Base-by-base conservation (phyloP, 305 asterid species). In the Andrographis paniculata region DNA sequence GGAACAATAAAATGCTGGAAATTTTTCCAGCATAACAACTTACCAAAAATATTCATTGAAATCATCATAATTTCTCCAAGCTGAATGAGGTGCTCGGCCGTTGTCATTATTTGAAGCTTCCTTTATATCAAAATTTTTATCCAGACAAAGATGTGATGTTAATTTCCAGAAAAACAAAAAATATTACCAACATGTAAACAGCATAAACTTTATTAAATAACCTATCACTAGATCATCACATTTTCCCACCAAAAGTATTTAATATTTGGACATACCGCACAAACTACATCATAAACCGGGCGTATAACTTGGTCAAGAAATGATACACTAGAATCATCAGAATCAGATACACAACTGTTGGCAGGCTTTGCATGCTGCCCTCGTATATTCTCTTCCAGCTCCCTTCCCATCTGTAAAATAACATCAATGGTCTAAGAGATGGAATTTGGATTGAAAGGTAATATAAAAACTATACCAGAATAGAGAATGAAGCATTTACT, bases 1-100 rank as follows among this genome's bases (percentile, higher is more conserved):
- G 17, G 14, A 46, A 16, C 6, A 35, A n/a, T 27, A n/a, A 24
- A 53, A 9, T n/a, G n/a, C n/a, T n/a, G n/a, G n/a, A 49, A 2
- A 28, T 15, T 28, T 23, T 11, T 16, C 20, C 21, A 54, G 17
- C 53, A 21, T 17, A 60, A 27, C n/a, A 61, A 48, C 79, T 61
- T 74, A 91, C 99, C 99, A 91, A 71, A 91, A 91, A 67, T 73
- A 91, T 67, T 91, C 99, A 57, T 91, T 91, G 56, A 91, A 87
- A 73, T 91, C 99, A 42, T 91, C 99, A 64, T 91, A 91, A 55
- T 91, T 91, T 79, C 99, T 77, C 99, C 96, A 91, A 17, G 94
- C 94, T 20, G 99, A 91, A 79, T 91, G 99, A 36, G 99, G 86
- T 47, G 96, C 96, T 61, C 83, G 72, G 31, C 99, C 99, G 52